Base-by-base conservation (phyloP, 1,139 yeast genomes). In the Protomyces inouyei region DNA sequence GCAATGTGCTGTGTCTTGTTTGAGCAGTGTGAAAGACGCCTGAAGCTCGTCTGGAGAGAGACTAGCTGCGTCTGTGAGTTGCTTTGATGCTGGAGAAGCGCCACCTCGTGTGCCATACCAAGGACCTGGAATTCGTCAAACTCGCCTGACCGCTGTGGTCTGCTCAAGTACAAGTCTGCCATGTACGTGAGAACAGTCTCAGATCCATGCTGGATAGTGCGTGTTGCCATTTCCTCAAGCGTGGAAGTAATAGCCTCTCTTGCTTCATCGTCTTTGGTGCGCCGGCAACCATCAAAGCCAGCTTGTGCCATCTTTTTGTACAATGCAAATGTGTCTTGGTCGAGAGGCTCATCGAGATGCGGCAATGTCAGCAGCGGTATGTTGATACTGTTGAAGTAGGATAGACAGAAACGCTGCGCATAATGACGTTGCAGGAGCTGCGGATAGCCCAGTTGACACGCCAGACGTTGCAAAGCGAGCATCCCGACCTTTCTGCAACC, bases 401-500 rank as follows among this genome's bases (percentile, higher is more conserved):
- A 37, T 14, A 52, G 4, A 12, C 16, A 28, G 21, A 52, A 52
- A 12, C 14, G 36, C 35, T 43, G 23, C 9, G 63, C 23, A 10
- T 14, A 52, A 40, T 59, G 53, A n/a, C 21, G 37, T 18, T 32
- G 52, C 12, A 52, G 25, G 10, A 55, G 57, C 52, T 52, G 52
- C n/a, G 63, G 63, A 5, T 37, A 40, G 3, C 36, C 25, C 6
- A 52, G 25, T 12, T 53, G 57, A 3, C 18, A 21, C 6, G 63
- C 57, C 6, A 52, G 45, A 5, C 38, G 40, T 21, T 52, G 56
- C 43, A 59, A 23, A 12, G 46, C 52, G 25, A 52, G 53, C 12
- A 59, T 16, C 21, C 52, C 63, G 18, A 57, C 28, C 45, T 43
- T 52, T 55, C 57, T 55, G 23, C 63, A 52, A 28, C 40, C 35